A percentile compares a stretch with the other conserved stretches of the same genome.
Evolutionary conservation across 1,284 basidiomycete species (phyloP).

Genomic region (Ustilago lituana): DNA sequence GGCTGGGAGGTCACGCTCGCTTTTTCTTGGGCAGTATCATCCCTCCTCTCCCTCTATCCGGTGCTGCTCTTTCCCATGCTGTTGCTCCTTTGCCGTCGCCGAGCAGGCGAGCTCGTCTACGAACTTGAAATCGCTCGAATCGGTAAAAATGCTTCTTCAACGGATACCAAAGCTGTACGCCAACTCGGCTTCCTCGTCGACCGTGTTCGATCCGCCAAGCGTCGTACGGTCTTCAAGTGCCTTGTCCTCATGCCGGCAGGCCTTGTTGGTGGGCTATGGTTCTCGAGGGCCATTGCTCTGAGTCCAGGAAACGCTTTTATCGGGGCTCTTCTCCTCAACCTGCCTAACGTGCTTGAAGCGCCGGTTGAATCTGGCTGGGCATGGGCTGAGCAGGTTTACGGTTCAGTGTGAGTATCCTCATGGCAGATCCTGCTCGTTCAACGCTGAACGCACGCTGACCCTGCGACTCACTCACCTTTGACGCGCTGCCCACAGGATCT

Average conservation of each 20-base stretch:
- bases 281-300: conserved; percentile 39
- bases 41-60: conserved; percentile 70
- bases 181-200: conserved; percentile 60
- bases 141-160: conserved; percentile 18
- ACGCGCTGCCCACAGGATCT: too few relatives aligned
- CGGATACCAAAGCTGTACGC: conserved; percentile 23
- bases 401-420: conserved; percentile 76
- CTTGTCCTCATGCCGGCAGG: conserved; percentile 26
- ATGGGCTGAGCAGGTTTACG: conserved; percentile 83
- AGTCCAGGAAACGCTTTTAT: conserved; percentile 16
- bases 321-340: conserved; percentile 10
- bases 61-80: conserved; percentile 77
- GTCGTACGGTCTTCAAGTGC: conserved; percentile 28
- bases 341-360: conserved; percentile 16
- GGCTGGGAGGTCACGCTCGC: conserved; percentile 28
- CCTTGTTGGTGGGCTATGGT: conserved; percentile 26
- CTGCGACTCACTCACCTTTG: too few relatives aligned
- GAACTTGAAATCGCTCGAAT: conserved; percentile 21
- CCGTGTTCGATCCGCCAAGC: conserved; percentile 40
- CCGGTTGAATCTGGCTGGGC: conserved; percentile 72
- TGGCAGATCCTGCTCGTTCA: too few relatives aligned
- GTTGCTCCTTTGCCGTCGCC: conserved; percentile 71
- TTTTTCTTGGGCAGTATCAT: conserved; percentile 20
- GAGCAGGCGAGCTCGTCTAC: conserved; percentile 69
- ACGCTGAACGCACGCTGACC: background rate